Percentiles rank a stretch among this genome's conserved stretches.
phyloP scores from a whole-genome alignment of 352 stramenopile genomes.

The Globisporangium heterothallicum region DNA sequence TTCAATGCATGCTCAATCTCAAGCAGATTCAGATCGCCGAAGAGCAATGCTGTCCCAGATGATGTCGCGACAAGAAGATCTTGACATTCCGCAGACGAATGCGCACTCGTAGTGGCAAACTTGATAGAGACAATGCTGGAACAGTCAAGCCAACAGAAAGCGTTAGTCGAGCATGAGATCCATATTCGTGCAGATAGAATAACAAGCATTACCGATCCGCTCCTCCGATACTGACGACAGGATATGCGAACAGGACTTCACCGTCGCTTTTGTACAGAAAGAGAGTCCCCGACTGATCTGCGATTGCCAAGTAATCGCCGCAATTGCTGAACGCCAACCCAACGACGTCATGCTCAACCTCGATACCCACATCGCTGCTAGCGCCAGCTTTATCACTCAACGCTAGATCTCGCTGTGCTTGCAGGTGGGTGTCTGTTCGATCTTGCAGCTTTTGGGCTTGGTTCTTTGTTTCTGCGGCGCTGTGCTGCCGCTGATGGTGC shows the following conservation, averaged over 20 bases:
- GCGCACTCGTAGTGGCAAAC: constrained; percentile 12
- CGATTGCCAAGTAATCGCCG: constrained; percentile 26
- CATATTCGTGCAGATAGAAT: not conserved
- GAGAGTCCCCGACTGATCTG: constrained; percentile 19
- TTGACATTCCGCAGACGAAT: constrained; percentile 9
- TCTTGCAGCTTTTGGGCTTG: not conserved
- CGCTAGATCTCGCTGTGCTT: not conserved
- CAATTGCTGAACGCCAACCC: constrained; percentile 31
- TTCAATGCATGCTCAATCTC: constrained; percentile 24
- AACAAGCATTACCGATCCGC: not conserved
- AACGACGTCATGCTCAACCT: constrained; percentile 10
- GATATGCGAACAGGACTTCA: constrained; percentile 18
- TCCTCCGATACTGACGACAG: constrained; percentile 3
- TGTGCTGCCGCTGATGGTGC: not conserved
- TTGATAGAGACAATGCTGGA: constrained; percentile 11
- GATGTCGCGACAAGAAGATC: constrained; percentile 28
- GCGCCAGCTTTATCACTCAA: not conserved
- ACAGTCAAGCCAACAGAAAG: not conserved
- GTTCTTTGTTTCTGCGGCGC: not conserved
- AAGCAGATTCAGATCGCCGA: constrained; percentile 23
- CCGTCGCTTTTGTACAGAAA: constrained; percentile 27
- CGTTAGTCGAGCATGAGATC: not conserved
- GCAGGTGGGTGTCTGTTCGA: not conserved
- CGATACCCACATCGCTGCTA: constrained; percentile 9
- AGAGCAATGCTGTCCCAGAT: constrained; percentile 13